Percentiles rank a stretch among this genome's conserved stretches.
Evolutionary conservation across 2,329 filamentous ascomycete species (phyloP).

Genomic region (Huntiella bhutanensis): DNA sequence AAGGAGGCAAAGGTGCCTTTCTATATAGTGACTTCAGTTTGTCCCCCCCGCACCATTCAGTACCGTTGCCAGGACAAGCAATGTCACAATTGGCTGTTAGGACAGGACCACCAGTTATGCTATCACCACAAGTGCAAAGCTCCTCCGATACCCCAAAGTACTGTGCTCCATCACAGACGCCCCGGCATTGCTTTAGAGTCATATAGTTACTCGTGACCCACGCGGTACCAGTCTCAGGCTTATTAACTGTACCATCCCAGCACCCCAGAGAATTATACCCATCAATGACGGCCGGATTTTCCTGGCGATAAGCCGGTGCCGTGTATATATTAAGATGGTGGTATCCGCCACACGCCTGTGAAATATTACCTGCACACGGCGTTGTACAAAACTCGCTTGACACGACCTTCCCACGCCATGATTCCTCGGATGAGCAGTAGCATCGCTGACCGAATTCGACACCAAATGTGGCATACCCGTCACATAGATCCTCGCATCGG

Average conservation of each 20-base stretch:
- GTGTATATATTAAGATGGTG: slow-evolving; percentile 6
- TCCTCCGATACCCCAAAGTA: slow-evolving; percentile 7
- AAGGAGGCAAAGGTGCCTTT: slow-evolving; percentile 7
- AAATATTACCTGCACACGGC: slow-evolving; percentile 4
- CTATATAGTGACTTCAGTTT: slow-evolving; percentile 8
- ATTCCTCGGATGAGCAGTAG: slow-evolving; percentile 1
- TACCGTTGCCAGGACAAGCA: slow-evolving; percentile 1
- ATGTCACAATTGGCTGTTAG: slow-evolving; percentile 3
- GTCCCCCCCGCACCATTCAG: slow-evolving; percentile 3
- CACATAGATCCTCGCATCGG: slow-evolving; percentile 1
- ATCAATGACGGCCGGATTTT: slow-evolving; percentile 1
- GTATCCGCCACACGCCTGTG: slow-evolving; percentile 2
- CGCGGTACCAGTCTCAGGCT: too few species aligned
- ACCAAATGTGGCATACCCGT: slow-evolving; percentile 5
- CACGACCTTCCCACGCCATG: slow-evolving; percentile 3
- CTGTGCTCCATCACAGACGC: neutral
- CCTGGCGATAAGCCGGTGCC: neutral
- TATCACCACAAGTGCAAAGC: slow-evolving; percentile 4
- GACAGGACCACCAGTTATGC: slow-evolving; percentile 1
- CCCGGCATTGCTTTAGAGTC: slow-evolving; percentile 2
- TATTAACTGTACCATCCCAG: neutral
- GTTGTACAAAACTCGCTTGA: slow-evolving; percentile 4
- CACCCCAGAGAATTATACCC: slow-evolving; percentile 9
- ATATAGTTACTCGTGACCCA: neutral
- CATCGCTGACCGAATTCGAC: slow-evolving; percentile 2